Evolutionary conservation across 2,329 filamentous ascomycete genomes (phyloP).

Genomic region (Colletotrichum sublineola): DNA sequence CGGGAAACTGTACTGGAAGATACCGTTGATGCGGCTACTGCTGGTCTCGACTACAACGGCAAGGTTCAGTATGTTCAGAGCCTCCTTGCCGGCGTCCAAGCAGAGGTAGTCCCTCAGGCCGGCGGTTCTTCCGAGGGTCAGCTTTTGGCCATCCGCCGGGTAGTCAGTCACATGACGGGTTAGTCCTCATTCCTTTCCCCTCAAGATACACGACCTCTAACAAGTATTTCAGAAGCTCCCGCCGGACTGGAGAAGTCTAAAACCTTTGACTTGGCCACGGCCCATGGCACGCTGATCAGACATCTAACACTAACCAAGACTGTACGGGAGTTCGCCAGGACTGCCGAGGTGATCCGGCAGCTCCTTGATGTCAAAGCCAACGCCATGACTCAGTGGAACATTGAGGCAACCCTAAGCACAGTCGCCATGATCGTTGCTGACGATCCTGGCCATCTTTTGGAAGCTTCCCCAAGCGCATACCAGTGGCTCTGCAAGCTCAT

Average conservation of each 20-base stretch:
- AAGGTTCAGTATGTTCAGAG: slow-evolving; percentile 57
- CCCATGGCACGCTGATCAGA: slow-evolving; percentile 57
- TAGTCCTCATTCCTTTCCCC: slow-evolving; percentile 37
- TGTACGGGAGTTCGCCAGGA: slow-evolving; percentile 52
- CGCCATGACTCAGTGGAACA: slow-evolving; percentile 70
- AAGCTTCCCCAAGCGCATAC: slow-evolving; percentile 56
- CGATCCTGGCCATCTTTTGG: slow-evolving; percentile 44
- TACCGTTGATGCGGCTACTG: slow-evolving; percentile 50
- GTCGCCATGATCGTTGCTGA: slow-evolving; percentile 52
- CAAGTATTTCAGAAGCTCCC: slow-evolving; percentile 26
- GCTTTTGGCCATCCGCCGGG: slow-evolving; percentile 58
- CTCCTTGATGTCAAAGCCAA: slow-evolving; percentile 65
- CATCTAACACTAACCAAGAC: slow-evolving; percentile 49
- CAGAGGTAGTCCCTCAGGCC: slow-evolving; percentile 5
- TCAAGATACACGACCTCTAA: not conserved
- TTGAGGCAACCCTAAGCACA: slow-evolving; percentile 65
- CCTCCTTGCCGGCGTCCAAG: slow-evolving; percentile 47
- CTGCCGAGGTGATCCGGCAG: slow-evolving; percentile 57
- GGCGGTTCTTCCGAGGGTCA: slow-evolving; percentile 49
- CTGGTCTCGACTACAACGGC: slow-evolving; percentile 48
- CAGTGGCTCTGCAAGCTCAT: slow-evolving; percentile 65
- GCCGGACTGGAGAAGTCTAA: slow-evolving; percentile 41
- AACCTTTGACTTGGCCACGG: slow-evolving; percentile 55
- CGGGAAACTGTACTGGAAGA: slow-evolving; percentile 47
- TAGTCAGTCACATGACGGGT: slow-evolving; percentile 58